Conservation (phyloP, 768 basidiomycete genomes). For the Amylocystis lapponica region DNA sequence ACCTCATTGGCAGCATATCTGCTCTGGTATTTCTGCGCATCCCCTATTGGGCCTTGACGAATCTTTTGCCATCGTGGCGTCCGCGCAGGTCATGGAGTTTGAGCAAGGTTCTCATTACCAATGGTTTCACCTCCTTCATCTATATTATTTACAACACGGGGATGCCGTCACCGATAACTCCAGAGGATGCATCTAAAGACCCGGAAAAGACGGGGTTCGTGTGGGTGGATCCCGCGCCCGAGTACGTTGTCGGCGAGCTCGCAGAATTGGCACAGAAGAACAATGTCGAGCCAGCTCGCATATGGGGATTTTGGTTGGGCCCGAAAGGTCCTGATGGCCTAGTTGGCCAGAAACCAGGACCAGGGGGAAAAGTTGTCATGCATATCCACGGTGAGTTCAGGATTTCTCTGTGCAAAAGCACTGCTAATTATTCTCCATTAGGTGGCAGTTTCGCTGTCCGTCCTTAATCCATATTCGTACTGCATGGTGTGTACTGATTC, state of each 20-base stretch:
- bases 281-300: constrained; percentile 20
- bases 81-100: constrained; percentile 8
- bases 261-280: constrained; percentile 23
- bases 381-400: constrained; percentile 24
- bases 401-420: too few species aligned
- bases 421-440: too few species aligned
- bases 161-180: background rate
- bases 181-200: background rate
- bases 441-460: too few species aligned
- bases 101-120: constrained; percentile 2
- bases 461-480: too few species aligned
- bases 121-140: background rate
- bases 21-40: background rate
- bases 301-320: constrained; percentile 34
- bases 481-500: too few species aligned
- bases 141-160: background rate
- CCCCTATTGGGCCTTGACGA: constrained; percentile 4
- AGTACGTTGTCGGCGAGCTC: constrained; percentile 28
- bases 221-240: constrained; percentile 30
- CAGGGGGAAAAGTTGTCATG: constrained; percentile 29
- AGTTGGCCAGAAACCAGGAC: constrained; percentile 16
- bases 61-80: constrained; percentile 2
- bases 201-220: constrained; percentile 6
- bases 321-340: constrained; percentile 9
- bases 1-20: background rate